These are phyloP conservation scores for Oryza meridionalis DNA, from an alignment of 176 grass and related monocot species.

Conservation along the genomic window DNA sequence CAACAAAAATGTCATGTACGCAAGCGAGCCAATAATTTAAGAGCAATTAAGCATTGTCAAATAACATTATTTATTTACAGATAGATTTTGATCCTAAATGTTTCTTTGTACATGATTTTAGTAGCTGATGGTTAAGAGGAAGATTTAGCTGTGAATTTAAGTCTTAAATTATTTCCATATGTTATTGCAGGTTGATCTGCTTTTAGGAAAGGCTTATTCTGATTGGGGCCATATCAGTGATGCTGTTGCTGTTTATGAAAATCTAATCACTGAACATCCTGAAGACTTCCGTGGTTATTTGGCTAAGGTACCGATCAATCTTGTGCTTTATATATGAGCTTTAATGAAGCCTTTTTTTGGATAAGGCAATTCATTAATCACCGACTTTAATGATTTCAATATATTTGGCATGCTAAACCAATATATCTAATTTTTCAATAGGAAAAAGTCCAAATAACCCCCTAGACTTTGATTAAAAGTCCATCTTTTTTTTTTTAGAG, in stretches of 20 bases:
- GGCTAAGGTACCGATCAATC: slow-evolving; percentile 65
- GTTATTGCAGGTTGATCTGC: slow-evolving; percentile 69
- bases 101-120: slow-evolving; percentile 1
- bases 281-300: slow-evolving; percentile 95
- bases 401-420: slow-evolving; percentile 20
- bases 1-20: no score
- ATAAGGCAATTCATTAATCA: slow-evolving; percentile 6
- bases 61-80: slow-evolving; percentile 9
- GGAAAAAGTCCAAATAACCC: no score
- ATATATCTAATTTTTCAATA: not conserved
- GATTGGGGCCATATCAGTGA: slow-evolving; percentile 85
- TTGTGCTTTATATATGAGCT: not conserved
- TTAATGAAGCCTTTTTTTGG: slow-evolving; percentile 1
- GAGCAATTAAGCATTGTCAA: not conserved
- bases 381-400: slow-evolving; percentile 3
- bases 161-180: slow-evolving; percentile 25
- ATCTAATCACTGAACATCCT: slow-evolving; percentile 80
- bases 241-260: slow-evolving; percentile 89
- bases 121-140: not conserved
- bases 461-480: no score
- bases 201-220: slow-evolving; percentile 92
- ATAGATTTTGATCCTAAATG: not conserved
- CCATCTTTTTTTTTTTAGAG: no score
- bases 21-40: no score
- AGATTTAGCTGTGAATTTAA: not conserved